Percentiles rank a stretch among this genome's conserved stretches.
These are phyloP conservation scores for Cordyceps sp. DNA, from an alignment of 2,329 filamentous ascomycete species.

Conservation along the genomic window DNA sequence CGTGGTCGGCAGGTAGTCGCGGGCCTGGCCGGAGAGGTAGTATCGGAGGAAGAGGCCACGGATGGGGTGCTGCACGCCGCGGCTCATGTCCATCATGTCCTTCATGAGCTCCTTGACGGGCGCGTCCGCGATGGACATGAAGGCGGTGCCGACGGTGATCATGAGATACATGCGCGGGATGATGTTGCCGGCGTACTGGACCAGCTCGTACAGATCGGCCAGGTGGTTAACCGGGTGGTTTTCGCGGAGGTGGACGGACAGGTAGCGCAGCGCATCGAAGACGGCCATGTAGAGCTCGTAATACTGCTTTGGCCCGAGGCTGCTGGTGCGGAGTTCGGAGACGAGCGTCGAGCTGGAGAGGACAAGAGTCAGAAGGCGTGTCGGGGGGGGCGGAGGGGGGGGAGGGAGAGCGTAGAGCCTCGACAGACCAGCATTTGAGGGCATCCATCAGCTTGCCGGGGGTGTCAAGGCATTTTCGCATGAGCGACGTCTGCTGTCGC, in stretches of 20 bases:
- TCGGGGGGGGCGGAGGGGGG: background rate
- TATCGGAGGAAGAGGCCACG: constrained; percentile 90
- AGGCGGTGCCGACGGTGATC: constrained; percentile 97
- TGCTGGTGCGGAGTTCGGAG: constrained; percentile 94
- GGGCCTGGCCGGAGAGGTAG: constrained; percentile 86
- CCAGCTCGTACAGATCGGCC: constrained; percentile 91
- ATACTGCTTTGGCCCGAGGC: constrained; percentile 96
- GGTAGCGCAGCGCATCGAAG: constrained; percentile 91
- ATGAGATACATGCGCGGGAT: constrained; percentile 93
- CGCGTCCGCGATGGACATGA: constrained; percentile 96
- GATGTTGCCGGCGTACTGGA: constrained; percentile 97
- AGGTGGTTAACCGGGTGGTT: constrained; percentile 97
- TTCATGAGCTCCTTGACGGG: constrained; percentile 99
- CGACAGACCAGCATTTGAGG: constrained; percentile 88
- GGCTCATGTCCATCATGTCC: constrained; percentile 99
- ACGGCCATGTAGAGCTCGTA: constrained; percentile 99
- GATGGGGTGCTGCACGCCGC: constrained; percentile 92
- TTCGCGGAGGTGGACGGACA: constrained; percentile 91
- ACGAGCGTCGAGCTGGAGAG: constrained; percentile 74
- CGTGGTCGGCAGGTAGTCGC: constrained; percentile 71
- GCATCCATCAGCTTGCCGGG: constrained; percentile 99
- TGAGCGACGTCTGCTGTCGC: constrained; percentile 88
- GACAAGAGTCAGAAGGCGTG: background rate
- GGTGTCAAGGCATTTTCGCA: constrained; percentile 95
- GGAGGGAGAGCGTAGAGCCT: background rate